These are phyloP conservation scores for Chalciporus piperatus DNA, from an alignment of 768 basidiomycete species.

Conservation along the genomic window DNA sequence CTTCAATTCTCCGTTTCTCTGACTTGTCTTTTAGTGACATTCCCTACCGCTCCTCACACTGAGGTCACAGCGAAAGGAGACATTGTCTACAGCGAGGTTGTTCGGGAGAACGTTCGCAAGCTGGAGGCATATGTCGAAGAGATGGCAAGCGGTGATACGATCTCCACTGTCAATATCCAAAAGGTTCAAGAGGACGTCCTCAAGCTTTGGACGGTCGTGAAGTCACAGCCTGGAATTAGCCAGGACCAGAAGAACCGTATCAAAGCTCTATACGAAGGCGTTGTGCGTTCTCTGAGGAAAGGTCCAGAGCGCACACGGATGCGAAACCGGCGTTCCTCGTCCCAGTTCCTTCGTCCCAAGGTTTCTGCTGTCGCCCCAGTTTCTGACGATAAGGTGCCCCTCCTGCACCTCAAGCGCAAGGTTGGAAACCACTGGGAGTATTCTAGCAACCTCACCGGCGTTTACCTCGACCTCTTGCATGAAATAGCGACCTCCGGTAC, in stretches of 20 bases:
- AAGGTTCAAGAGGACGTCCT: constrained; percentile 97
- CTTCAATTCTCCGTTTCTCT: neutral
- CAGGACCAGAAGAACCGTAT: constrained; percentile 95
- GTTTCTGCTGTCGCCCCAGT: constrained; percentile 68
- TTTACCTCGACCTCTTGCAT: constrained; percentile 94
- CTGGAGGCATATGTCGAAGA: constrained; percentile 97
- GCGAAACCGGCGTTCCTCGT: constrained; percentile 86
- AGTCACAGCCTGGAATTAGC: constrained; percentile 94
- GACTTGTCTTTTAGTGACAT: constrained; percentile 62
- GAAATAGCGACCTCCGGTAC: constrained; percentile 99
- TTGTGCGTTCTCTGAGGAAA: constrained; percentile 88
- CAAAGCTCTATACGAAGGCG: constrained; percentile 93
- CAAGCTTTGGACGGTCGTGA: constrained; percentile 96
- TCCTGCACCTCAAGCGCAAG: constrained; percentile 95
- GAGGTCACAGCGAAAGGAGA: constrained; percentile 93
- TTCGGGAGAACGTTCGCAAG: constrained; percentile 94
- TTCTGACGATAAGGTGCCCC: constrained; percentile 84
- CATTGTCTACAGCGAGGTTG: constrained; percentile 91
- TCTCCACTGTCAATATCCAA: constrained; percentile 87
- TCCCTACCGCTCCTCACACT: constrained; percentile 96
- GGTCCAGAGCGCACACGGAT: constrained; percentile 59
- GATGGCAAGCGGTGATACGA: constrained; percentile 94
- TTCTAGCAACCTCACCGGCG: constrained; percentile 92
- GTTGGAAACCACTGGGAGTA: constrained; percentile 96
- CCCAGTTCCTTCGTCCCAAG: constrained; percentile 94